Evolutionary conservation across 1,284 basidiomycete genomes (phyloP).

Genomic region (Malassezia psittaci): DNA sequence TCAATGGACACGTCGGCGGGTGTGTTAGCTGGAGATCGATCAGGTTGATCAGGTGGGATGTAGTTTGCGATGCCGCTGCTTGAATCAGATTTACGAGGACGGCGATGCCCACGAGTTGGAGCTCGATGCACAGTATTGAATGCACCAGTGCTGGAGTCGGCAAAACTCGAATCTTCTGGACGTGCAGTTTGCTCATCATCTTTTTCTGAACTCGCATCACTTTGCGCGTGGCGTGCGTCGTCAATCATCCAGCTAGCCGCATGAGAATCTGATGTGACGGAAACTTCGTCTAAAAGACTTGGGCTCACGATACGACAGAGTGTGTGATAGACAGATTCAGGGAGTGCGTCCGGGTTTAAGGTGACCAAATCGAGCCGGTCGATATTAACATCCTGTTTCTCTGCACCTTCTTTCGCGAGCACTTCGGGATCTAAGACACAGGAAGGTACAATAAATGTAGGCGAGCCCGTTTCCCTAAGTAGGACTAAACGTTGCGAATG

Average conservation of each 20-base stretch:
- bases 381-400: neutral
- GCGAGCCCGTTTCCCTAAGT: neutral
- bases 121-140: neutral
- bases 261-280: conserved; percentile 2
- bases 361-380: conserved; percentile 14
- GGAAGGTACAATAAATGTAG: conserved; percentile 11
- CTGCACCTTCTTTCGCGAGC: conserved; percentile 10
- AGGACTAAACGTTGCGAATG: conserved; percentile 8
- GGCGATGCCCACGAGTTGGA: neutral
- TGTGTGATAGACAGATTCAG: conserved; percentile 7
- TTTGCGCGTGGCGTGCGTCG: neutral
- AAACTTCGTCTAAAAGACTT: conserved; percentile 8
- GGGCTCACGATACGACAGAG: conserved; percentile 13
- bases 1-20: neutral
- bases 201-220: neutral
- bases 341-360: conserved; percentile 7
- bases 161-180: neutral
- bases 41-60: neutral
- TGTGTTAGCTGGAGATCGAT: neutral
- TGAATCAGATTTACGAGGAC: neutral
- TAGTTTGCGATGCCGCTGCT: conserved; percentile 1
- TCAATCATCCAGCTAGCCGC: conserved; percentile 10
- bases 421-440: conserved; percentile 3
- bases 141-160: neutral
- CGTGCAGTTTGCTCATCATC: neutral